Conservation (phyloP, 129 eudicot species). For the Kitagawia praeruptora region DNA sequence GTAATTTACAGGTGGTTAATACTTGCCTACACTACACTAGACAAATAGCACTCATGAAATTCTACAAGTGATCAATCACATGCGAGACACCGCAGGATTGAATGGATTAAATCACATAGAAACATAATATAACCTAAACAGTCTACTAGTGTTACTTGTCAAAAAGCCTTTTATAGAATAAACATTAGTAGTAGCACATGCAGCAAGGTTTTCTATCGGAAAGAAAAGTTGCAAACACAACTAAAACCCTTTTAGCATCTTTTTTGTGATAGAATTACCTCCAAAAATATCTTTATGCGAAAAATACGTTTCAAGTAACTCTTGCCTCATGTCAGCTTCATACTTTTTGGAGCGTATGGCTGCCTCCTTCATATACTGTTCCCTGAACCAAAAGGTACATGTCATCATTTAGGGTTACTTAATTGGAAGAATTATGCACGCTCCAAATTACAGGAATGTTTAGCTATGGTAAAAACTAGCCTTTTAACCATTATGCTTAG, state of each 20-base stretch:
- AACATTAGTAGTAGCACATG: background rate
- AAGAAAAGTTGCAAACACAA: background rate
- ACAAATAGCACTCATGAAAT: background rate
- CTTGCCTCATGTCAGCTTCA: background rate
- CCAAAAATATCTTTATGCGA: background rate
- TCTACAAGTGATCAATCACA: background rate
- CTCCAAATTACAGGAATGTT: too few relatives aligned
- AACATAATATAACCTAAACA: background rate
- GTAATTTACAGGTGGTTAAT: background rate
- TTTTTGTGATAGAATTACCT: background rate
- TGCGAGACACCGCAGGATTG: background rate
- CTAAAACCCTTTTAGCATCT: background rate
- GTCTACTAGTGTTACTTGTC: background rate
- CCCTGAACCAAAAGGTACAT: constrained; percentile 1
- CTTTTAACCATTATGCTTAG: too few relatives aligned
- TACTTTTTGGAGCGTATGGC: background rate
- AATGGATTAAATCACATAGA: background rate
- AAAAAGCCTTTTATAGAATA: too few relatives aligned
- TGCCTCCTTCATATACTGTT: background rate
- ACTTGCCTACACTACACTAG: background rate
- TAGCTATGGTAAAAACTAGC: too few relatives aligned
- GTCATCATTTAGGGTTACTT: background rate
- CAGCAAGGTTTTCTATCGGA: background rate
- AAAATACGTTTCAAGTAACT: background rate
- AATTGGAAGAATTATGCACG: background rate